Evolutionary conservation across 257 asterid species (phyloP).

Genomic region (Forsythia viridissima): DNA sequence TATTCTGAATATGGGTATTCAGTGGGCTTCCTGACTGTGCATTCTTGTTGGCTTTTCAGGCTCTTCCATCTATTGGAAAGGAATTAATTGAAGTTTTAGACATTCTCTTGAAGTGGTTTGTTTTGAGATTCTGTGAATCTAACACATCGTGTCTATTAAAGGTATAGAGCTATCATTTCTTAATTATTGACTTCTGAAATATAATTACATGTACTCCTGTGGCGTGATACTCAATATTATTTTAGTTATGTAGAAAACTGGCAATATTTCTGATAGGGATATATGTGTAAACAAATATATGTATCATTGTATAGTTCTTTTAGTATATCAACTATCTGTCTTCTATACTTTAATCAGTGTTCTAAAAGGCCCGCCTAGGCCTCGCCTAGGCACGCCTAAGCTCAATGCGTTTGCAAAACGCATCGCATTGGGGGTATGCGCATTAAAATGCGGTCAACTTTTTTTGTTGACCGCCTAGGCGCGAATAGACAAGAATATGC

Average conservation of each 20-base stretch:
- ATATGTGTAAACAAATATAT: too few relatives aligned
- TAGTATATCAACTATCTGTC: too few relatives aligned
- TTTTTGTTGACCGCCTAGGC: too few relatives aligned
- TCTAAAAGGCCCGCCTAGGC: too few relatives aligned
- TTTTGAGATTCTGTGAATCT: slow-evolving; percentile 84
- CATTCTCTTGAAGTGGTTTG: slow-evolving; percentile 90
- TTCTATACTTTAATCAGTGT: too few relatives aligned
- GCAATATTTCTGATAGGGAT: background rate
- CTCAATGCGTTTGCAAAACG: too few relatives aligned
- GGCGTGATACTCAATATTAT: background rate
- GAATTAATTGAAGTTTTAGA: slow-evolving; percentile 89
- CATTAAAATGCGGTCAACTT: too few relatives aligned
- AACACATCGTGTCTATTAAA: slow-evolving; percentile 93
- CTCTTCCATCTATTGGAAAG: slow-evolving; percentile 70
- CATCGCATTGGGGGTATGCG: too few relatives aligned
- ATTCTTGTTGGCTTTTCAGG: slow-evolving; percentile 51
- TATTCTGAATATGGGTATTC: slow-evolving; percentile 19
- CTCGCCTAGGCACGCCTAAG: too few relatives aligned
- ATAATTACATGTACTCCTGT: background rate
- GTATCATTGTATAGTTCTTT: too few relatives aligned
- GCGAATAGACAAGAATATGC: too few relatives aligned
- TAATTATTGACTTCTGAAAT: background rate
- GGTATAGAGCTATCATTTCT: slow-evolving; percentile 37
- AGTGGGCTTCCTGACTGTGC: slow-evolving; percentile 22
- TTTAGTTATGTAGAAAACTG: background rate